A percentile compares a stretch with the other conserved stretches of the same genome.
These are phyloP conservation scores for Ophiostoma novo-ulmi DNA, from an alignment of 2,329 filamentous ascomycete genomes.

Conservation along the genomic window DNA sequence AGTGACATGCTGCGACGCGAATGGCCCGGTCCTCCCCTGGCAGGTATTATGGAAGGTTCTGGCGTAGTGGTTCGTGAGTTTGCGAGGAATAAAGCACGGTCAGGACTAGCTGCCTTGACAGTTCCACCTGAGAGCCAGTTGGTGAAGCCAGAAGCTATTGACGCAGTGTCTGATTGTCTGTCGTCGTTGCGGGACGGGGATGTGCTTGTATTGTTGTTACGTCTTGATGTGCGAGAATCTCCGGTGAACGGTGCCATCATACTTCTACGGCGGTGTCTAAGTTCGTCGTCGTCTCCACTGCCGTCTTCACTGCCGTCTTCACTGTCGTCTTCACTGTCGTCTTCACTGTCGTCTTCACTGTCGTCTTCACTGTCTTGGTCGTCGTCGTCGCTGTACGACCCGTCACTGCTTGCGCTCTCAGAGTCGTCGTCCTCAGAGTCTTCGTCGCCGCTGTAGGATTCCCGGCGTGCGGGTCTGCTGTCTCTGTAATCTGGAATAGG, in stretches of 20 bases:
- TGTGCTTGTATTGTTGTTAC: constrained; percentile 17
- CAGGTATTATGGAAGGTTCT: constrained; percentile 12
- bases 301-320: too few relatives aligned
- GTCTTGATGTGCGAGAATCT: constrained; percentile 14
- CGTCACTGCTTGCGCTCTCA: not conserved
- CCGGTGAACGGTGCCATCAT: constrained; percentile 16
- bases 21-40: not conserved
- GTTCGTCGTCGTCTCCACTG: constrained; percentile 17
- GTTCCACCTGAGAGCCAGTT: constrained; percentile 22
- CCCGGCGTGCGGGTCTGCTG: constrained; percentile 17
- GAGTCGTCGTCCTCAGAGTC: constrained; percentile 26
- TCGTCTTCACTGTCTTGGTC: constrained; percentile 31
- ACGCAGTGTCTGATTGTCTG: not conserved
- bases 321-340: constrained; percentile 32
- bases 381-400: constrained; percentile 24
- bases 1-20: constrained; percentile 29
- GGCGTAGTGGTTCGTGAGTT: constrained; percentile 21
- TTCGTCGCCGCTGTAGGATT: constrained; percentile 25
- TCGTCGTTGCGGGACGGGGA: constrained; percentile 19
- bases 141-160: constrained; percentile 15
- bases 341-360: constrained; percentile 29
- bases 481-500: constrained; percentile 27
- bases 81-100: constrained; percentile 10
- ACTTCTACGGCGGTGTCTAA: not conserved
- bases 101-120: constrained; percentile 20